Evolutionary conservation across 352 stramenopile species (phyloP).

Genomic region (Globisporangium rhizosaccharum): DNA sequence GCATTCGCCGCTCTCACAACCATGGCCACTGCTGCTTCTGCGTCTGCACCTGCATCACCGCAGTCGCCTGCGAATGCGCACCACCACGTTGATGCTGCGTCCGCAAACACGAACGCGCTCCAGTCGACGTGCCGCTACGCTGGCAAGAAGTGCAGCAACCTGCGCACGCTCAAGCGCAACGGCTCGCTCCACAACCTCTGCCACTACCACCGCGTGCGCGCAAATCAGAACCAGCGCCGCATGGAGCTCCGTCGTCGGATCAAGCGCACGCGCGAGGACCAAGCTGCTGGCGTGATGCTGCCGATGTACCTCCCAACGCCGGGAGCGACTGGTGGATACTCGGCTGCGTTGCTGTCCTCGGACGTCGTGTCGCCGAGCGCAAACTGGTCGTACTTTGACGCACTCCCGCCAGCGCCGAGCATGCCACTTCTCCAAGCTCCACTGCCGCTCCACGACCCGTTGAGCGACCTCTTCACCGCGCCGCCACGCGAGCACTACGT

Average conservation of each 20-base stretch:
- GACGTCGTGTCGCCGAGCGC: background rate
- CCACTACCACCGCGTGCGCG: conserved; percentile 9
- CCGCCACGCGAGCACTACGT: conserved; percentile 1
- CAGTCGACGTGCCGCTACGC: conserved; percentile 11
- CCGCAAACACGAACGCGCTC: background rate
- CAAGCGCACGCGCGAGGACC: conserved; percentile 2
- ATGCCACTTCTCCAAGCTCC: background rate
- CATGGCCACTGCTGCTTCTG: too few relatives aligned
- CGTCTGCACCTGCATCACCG: background rate
- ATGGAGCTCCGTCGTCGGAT: conserved; percentile 10
- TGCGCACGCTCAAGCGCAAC: conserved; percentile 10
- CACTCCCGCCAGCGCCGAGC: background rate
- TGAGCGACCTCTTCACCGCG: conserved; percentile 6
- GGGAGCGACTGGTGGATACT: background rate
- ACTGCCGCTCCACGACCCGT: background rate
- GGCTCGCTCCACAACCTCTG: conserved; percentile 14
- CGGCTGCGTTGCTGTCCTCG: background rate
- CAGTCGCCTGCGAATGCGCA: too few relatives aligned
- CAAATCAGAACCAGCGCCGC: conserved; percentile 14
- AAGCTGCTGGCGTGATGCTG: background rate
- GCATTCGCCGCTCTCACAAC: background rate
- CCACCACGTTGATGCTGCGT: background rate
- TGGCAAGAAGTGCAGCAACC: conserved; percentile 8
- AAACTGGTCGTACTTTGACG: conserved; percentile 1
- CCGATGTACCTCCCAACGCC: background rate